Evolutionary conservation across 129 eudicot species (phyloP).

Genomic region (Chrysanthemum seticuspe): DNA sequence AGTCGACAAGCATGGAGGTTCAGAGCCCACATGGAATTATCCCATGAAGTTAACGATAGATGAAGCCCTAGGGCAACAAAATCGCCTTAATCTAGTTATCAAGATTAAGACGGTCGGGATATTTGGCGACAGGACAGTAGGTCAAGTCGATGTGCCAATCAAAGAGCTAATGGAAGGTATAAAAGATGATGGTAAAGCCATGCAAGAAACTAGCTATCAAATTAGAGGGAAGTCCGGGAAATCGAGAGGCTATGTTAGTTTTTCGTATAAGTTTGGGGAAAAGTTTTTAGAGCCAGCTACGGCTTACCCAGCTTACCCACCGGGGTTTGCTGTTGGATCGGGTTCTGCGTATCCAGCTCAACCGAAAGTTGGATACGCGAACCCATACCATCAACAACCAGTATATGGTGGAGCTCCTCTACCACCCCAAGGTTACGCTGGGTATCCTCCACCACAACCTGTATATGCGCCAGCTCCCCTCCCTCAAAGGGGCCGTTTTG

Average conservation of each 20-base stretch:
- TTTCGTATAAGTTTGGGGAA: conserved; percentile 40
- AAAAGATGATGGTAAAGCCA: not conserved
- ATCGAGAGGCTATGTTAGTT: conserved; percentile 39
- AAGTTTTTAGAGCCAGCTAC: too few species aligned
- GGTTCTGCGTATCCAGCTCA: too few species aligned
- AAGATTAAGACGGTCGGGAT: conserved; percentile 41
- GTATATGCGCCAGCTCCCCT: too few species aligned
- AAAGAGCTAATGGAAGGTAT: conserved; percentile 34
- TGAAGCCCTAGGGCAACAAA: conserved; percentile 33
- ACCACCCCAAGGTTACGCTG: too few species aligned
- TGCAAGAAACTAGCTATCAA: conserved; percentile 43
- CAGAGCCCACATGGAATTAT: conserved; percentile 56
- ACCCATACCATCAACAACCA: too few species aligned
- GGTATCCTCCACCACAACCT: too few species aligned
- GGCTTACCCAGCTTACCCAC: too few species aligned
- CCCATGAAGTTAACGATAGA: conserved; percentile 50
- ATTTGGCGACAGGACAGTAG: conserved; percentile 48
- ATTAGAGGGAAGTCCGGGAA: conserved; percentile 46
- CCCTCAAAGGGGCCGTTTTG: too few species aligned
- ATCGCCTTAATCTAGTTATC: conserved; percentile 34
- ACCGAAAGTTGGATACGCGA: too few species aligned
- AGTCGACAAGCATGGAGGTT: conserved; percentile 42
- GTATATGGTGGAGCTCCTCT: too few species aligned
- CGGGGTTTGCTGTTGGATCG: too few species aligned
- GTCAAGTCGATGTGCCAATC: conserved; percentile 47